Percentiles rank a stretch among this genome's conserved stretches.
Evolutionary conservation across 2,329 filamentous ascomycete genomes (phyloP).

Genomic region (Claviceps citrina): DNA sequence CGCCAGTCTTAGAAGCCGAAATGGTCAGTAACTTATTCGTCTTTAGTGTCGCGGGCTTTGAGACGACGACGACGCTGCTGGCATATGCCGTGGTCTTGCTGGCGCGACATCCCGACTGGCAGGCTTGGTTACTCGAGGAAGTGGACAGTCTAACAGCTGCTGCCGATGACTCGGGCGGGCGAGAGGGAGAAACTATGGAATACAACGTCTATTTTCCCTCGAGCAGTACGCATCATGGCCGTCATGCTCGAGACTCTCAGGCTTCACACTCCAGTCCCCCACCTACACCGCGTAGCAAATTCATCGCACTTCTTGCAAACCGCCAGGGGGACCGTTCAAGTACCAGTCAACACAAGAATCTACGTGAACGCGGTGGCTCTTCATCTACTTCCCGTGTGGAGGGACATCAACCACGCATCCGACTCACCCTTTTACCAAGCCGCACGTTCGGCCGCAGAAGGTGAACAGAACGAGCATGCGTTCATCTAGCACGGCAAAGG

Average conservation of each 20-base stretch:
- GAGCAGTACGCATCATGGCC: constrained; percentile 14
- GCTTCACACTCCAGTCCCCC: neutral
- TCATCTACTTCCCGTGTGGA: constrained; percentile 2
- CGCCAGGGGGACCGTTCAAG: neutral
- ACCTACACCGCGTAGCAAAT: constrained; percentile 1
- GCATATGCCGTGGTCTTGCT: constrained; percentile 32
- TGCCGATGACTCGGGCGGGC: constrained; percentile 5
- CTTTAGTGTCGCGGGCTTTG: constrained; percentile 30
- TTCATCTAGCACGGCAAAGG: too few relatives aligned
- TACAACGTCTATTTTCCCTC: constrained; percentile 29
- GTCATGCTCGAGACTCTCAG: constrained; percentile 4
- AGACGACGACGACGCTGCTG: constrained; percentile 35
- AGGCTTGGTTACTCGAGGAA: constrained; percentile 37
- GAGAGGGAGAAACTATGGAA: constrained; percentile 14
- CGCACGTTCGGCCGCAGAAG: neutral
- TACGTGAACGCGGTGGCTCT: constrained; percentile 2
- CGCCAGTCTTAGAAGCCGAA: constrained; percentile 9
- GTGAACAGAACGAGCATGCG: neutral
- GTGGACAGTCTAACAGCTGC: constrained; percentile 16
- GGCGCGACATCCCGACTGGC: constrained; percentile 29
- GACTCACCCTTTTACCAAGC: constrained; percentile 3
- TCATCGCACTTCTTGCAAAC: constrained; percentile 1
- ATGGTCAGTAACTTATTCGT: constrained; percentile 26
- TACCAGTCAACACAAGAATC: neutral
- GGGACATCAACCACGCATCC: constrained; percentile 1